Evolutionary conservation across 768 basidiomycete genomes (phyloP), one percentile per base, ranked within the genome.

Genomic region (Sarcomyxa edulis): DNA sequence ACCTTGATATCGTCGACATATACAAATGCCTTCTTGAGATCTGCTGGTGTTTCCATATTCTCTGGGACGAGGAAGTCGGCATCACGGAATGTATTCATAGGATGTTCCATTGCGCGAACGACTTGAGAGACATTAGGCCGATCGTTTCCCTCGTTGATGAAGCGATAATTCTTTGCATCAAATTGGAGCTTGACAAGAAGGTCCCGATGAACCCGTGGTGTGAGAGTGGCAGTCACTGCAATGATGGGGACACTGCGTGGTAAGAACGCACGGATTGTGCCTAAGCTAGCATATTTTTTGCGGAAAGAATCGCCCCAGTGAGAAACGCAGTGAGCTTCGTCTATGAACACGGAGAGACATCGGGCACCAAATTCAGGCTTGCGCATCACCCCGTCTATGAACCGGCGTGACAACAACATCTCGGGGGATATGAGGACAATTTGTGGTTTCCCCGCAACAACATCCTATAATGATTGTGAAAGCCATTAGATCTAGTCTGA

Each of bases 181-280:
- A 60, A 54, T 25, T 56, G 52, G 0, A 64, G 54, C 34, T 55
- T 59, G 4, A 8, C 10, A 1, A 60, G 31, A 3, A 65, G 23
- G 33, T 66, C 61, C 0, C 42, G 7, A 0, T 49, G 55, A 0
- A 67, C 51, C 2, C 41, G 44, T 0, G 39, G 34, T 0, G 64
- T 40, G 2, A 67, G 52, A 0, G 64, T 66, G 0, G 65, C 65
- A 0, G 64, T 55, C 35, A 63, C 48, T 1, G 60, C 59, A 5
- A 63, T 50, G 1, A 68, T 38, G 2, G 63, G 59, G 10, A 48
- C 50, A 1, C 36, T 34, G 19, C 47, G 47, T 1, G 61, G 61
- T 1, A 64, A 45, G 24, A 61, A 50, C 10, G 55, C 54, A 0
- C 59, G 52, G 3, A 64, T 32, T 4, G 53, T 52, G 0, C 56